Evolutionary conservation across 495 filamentous ascomycete species (phyloP).

Genomic region (Mytilinidion resinicola): DNA sequence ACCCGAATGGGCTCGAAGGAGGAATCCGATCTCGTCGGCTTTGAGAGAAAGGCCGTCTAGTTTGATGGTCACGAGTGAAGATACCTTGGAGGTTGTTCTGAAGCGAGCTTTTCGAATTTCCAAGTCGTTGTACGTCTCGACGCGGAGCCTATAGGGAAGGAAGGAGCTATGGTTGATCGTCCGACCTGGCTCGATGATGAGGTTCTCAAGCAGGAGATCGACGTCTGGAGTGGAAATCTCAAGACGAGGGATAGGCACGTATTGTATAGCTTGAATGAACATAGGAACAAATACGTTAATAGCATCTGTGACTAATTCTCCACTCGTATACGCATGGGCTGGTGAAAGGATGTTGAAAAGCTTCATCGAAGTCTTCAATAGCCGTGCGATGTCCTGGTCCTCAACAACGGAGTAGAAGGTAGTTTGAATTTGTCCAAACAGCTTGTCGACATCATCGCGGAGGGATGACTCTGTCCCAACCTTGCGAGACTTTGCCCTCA

Average conservation of each 20-base stretch:
- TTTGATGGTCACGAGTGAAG: conserved; percentile 66
- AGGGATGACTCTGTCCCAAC: conserved; percentile 59
- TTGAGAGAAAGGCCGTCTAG: conserved; percentile 73
- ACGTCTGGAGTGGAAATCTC: conserved; percentile 77
- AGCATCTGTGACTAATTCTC: conserved; percentile 65
- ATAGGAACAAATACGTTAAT: conserved; percentile 75
- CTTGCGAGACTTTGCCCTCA: conserved; percentile 60
- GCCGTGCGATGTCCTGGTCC: conserved; percentile 62
- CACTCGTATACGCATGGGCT: conserved; percentile 50
- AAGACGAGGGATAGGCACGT: conserved; percentile 79
- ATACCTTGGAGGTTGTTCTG: conserved; percentile 57
- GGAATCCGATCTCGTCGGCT: conserved; percentile 81
- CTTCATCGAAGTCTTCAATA: conserved; percentile 56
- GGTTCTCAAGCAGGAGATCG: conserved; percentile 81
- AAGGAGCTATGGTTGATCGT: conserved; percentile 85
- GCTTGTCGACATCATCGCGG: conserved; percentile 63
- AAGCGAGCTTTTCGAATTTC: conserved; percentile 76
- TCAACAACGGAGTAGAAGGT: conserved; percentile 61
- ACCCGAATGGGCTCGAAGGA: conserved; percentile 61
- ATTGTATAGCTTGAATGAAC: conserved; percentile 67
- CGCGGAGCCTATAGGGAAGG: conserved; percentile 72
- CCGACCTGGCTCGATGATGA: conserved; percentile 81
- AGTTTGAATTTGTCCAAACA: conserved; percentile 60
- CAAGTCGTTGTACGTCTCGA: conserved; percentile 79
- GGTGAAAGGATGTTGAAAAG: conserved; percentile 64